These are phyloP conservation scores for Claviceps quebecensis DNA, from an alignment of 2,329 filamentous ascomycete genomes.

Conservation along the genomic window DNA sequence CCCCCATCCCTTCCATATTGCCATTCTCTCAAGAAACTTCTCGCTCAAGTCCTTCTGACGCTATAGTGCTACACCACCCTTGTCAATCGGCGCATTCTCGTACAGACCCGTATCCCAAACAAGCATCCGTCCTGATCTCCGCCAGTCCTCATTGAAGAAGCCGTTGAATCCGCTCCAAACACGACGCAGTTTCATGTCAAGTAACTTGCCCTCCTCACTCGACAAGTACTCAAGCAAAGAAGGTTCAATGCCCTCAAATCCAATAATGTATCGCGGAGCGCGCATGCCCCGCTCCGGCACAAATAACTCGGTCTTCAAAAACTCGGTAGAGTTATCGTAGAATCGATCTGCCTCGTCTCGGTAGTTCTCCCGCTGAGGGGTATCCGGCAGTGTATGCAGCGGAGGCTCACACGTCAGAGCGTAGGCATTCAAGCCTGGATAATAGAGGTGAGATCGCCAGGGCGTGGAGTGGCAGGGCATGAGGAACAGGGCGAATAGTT, in stretches of 20 bases:
- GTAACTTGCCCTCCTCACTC: slow-evolving; percentile 22
- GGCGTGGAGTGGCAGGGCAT: slow-evolving; percentile 95
- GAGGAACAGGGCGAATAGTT: slow-evolving; percentile 63
- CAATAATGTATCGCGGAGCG: slow-evolving; percentile 44
- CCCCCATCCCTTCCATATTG: too few relatives aligned
- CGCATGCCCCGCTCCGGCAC: slow-evolving; percentile 7
- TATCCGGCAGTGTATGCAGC: slow-evolving; percentile 45
- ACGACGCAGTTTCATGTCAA: slow-evolving; percentile 29
- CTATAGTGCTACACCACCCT: too few relatives aligned
- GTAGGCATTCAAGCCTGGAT: slow-evolving; percentile 62
- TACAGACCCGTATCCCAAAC: slow-evolving; percentile 42
- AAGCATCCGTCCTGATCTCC: slow-evolving; percentile 40
- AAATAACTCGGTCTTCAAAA: slow-evolving; percentile 42
- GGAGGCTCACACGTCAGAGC: slow-evolving; percentile 87
- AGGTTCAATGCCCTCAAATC: slow-evolving; percentile 43
- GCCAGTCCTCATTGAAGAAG: slow-evolving; percentile 47
- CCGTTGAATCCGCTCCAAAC: slow-evolving; percentile 47
- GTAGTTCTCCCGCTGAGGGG: slow-evolving; percentile 51
- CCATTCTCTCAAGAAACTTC: too few relatives aligned
- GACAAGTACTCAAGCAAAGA: slow-evolving; percentile 31
- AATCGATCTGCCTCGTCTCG: slow-evolving; percentile 85
- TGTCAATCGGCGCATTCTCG: not conserved
- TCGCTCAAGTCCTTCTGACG: too few relatives aligned
- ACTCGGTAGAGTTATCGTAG: slow-evolving; percentile 50
- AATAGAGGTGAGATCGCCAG: slow-evolving; percentile 77